A percentile compares a stretch with the other conserved stretches of the same genome.
Conservation (phyloP, 192 early-diverging fungal species). For the Chytriomyces hyalinus region DNA sequence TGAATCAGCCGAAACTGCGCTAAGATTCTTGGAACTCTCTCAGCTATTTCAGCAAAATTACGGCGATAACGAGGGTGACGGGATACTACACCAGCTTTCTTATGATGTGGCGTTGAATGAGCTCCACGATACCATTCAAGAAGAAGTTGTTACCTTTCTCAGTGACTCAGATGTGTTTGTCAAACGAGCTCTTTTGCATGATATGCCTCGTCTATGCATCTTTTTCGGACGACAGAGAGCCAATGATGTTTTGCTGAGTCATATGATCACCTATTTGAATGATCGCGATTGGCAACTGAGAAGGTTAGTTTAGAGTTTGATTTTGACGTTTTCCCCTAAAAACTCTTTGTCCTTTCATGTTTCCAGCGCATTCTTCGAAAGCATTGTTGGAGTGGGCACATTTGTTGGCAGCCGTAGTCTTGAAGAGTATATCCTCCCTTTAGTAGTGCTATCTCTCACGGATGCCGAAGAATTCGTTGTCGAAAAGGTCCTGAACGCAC, state of each 20-base stretch:
- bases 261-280: conserved; percentile 97
- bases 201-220: conserved; percentile 79
- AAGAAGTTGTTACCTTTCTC: conserved; percentile 78
- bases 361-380: conserved; percentile 89
- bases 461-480: conserved; percentile 94
- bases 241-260: conserved; percentile 83
- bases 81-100: conserved; percentile 48
- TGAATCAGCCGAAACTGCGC: conserved; percentile 74
- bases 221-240: conserved; percentile 83
- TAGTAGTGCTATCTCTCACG: conserved; percentile 85
- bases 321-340: not conserved
- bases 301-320: conserved; percentile 52
- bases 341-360: not conserved
- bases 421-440: conserved; percentile 91
- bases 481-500: conserved; percentile 81
- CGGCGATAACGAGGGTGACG: conserved; percentile 58
- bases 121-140: conserved; percentile 79
- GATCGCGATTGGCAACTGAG: conserved; percentile 93
- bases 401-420: conserved; percentile 86
- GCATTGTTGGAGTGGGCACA: conserved; percentile 85
- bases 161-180: conserved; percentile 82
- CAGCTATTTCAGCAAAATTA: conserved; percentile 61
- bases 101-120: conserved; percentile 77
- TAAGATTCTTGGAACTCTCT: conserved; percentile 74
- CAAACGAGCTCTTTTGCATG: conserved; percentile 81